These are phyloP conservation scores for Naegleria lovaniensis DNA, from an alignment of 208 protist species.

Conservation along the genomic window DNA sequence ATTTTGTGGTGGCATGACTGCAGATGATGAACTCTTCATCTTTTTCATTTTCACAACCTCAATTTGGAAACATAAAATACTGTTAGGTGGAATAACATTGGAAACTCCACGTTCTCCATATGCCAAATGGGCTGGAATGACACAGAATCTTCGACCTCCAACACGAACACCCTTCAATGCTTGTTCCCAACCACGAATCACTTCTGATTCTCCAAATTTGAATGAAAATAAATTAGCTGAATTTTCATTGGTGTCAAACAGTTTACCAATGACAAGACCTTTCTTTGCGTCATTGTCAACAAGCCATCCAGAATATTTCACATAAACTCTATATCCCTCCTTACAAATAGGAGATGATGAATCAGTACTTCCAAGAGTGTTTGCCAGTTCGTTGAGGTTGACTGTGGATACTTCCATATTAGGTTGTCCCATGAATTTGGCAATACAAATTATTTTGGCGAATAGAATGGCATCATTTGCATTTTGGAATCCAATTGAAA, in stretches of 20 bases:
- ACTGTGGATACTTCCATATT: neutral
- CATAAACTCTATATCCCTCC: neutral
- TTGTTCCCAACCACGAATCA: slow-evolving; percentile 36
- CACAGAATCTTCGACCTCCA: slow-evolving; percentile 21
- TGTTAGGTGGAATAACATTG: neutral
- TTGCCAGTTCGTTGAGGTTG: neutral
- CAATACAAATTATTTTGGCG: neutral
- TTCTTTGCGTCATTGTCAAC: neutral
- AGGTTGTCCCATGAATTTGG: neutral
- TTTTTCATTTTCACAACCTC: slow-evolving; percentile 27
- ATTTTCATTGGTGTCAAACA: neutral
- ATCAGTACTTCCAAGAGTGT: neutral
- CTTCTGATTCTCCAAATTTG: slow-evolving; percentile 22
- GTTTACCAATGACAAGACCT: neutral
- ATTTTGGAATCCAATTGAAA: slow-evolving; percentile 10
- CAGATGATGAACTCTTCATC: neutral
- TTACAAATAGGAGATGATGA: neutral
- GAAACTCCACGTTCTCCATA: slow-evolving; percentile 13
- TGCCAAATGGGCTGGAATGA: slow-evolving; percentile 9
- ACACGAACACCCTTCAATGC: slow-evolving; percentile 24
- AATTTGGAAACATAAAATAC: slow-evolving; percentile 22
- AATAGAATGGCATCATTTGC: neutral
- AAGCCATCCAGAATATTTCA: neutral
- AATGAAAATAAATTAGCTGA: slow-evolving; percentile 19
- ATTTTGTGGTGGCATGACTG: neutral